These are phyloP conservation scores for sunflower (Helianthus annuus) DNA, from an alignment of 129 eudicot genomes.

Conservation along the genomic window HanXRQr2.0-SUNRISE NC_035440.2:67612219-67612718, in stretches of 20 bases:
- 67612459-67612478: not conserved
- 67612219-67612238: conserved; percentile 10
- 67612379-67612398: conserved; percentile 6
- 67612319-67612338: not conserved
- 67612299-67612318: conserved; percentile 4
- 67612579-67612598: conserved; percentile 16
- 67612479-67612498: not conserved
- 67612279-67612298: conserved; percentile 23
- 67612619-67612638: conserved; percentile 17
- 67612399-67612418: not conserved
- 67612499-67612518: not conserved
- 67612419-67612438: not conserved
- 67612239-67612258: conserved; percentile 20
- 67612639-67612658: conserved; percentile 17
- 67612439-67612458: not conserved
- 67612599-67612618: conserved; percentile 19
- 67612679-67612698: conserved; percentile 30
- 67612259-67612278: conserved; percentile 17
- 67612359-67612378: not conserved
- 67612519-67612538: not conserved
- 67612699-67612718: conserved; percentile 21
- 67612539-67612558: conserved; percentile 11
- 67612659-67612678: conserved; percentile 22
- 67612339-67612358: conserved; percentile 4
- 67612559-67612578: conserved; percentile 29